Evolutionary conservation across 768 basidiomycete species (phyloP).

Genomic region (Saitozyma sp.): DNA sequence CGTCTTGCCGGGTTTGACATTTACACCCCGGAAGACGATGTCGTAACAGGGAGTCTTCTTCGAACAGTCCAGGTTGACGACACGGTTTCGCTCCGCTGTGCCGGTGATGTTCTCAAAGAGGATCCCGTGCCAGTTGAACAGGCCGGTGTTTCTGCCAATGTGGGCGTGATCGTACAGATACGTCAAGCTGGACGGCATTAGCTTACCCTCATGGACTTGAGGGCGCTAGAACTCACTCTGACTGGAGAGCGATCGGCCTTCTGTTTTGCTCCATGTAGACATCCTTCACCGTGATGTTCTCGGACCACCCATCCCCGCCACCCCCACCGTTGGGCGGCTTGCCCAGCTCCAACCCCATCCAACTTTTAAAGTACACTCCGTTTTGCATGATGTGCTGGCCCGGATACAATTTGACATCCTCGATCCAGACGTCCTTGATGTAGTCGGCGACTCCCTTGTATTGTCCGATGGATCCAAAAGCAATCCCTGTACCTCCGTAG

Average conservation of each 20-base stretch:
- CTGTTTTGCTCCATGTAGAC: slow-evolving; percentile 32
- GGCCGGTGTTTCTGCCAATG: slow-evolving; percentile 21
- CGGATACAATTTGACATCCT: slow-evolving; percentile 23
- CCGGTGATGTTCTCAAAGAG: slow-evolving; percentile 31
- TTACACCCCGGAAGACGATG: slow-evolving; percentile 25
- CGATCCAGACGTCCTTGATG: slow-evolving; percentile 28
- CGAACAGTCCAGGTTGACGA: slow-evolving; percentile 31
- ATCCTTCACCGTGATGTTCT: slow-evolving; percentile 30
- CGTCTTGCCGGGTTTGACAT: slow-evolving; percentile 29
- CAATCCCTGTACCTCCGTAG: slow-evolving; percentile 54
- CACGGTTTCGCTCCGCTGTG: slow-evolving; percentile 21
- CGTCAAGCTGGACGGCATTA: slow-evolving; percentile 14
- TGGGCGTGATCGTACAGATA: slow-evolving; percentile 20
- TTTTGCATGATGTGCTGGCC: slow-evolving; percentile 28
- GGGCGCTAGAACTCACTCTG: slow-evolving; percentile 20
- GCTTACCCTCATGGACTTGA: not conserved
- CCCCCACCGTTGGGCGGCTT: slow-evolving; percentile 38
- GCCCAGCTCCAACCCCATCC: slow-evolving; percentile 33
- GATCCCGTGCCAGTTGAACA: slow-evolving; percentile 37
- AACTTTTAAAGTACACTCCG: slow-evolving; percentile 40
- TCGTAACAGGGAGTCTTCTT: slow-evolving; percentile 32
- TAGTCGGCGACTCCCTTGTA: slow-evolving; percentile 45
- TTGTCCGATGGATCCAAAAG: slow-evolving; percentile 55
- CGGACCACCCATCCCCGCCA: slow-evolving; percentile 29
- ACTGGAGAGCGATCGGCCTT: slow-evolving; percentile 29